Evolutionary conservation across 495 filamentous ascomycete species (phyloP), one percentile per base, ranked within the genome.

Genomic region (Copromyces sp.): DNA sequence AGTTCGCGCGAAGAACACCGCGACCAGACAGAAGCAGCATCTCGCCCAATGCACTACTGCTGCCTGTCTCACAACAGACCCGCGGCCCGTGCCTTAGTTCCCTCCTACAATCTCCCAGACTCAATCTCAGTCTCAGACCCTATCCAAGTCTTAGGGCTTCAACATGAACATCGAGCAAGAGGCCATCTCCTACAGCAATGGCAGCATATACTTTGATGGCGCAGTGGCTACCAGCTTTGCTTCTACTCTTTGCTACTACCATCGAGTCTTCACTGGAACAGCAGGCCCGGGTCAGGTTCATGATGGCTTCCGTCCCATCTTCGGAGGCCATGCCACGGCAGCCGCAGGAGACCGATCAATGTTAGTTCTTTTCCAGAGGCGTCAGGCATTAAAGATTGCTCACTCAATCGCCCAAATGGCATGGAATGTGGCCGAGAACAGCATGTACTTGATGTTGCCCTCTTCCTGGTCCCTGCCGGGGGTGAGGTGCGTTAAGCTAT

Each of bases 361-460:
- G 14, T 17, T 17, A 4, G 41, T 42, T 6, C 41, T 42, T 42
- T 24, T 24, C 4, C 16, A 42, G 5, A 42, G 41, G 17, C 16
- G 4, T 42, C 41, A 2, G 5, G 41, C 16, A 42, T 42, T 2
- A 3, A 20, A 47, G n/a, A 47, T 3, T 11, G n/a, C n/a, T 47
- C 3, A n/a, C n/a, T 9, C 17, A 3, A 9, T n/a, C 8, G 44
- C 44, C n/a, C 17, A 20, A 20, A 20, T 0, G 1, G 17, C 3
- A 47, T 20, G 90, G 78, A 98, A 98, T 0, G 95, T 98, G 12
- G 95, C 95, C 4, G 93, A 97, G 75, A 98, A 98, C 88, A 99
- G 93, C 86, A 97, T 84, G 82, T 92, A 97, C 24, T 81, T 89
- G 82, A 85, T 93, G 86, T 85, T 84, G 71, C 94, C 91, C 7